Conservation (phyloP, 768 basidiomycete genomes). For the Phylloporus scabripes region DNA sequence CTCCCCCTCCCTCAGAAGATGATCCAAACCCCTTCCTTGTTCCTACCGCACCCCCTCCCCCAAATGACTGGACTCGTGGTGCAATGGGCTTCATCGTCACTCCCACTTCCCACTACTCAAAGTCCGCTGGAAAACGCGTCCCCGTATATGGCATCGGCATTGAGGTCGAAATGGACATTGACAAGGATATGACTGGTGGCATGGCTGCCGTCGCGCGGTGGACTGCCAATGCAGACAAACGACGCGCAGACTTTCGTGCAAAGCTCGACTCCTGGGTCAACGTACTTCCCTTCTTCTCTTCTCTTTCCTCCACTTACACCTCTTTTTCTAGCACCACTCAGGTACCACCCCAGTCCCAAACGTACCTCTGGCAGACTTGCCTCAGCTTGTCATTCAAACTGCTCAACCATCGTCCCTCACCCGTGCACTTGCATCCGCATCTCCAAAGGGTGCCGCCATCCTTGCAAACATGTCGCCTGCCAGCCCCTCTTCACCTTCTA, state of each 20-base stretch:
- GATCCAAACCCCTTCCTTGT: conserved; percentile 72
- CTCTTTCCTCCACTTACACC: conserved; percentile 5
- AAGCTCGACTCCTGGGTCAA: conserved; percentile 64
- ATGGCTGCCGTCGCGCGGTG: conserved; percentile 88
- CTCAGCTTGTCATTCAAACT: conserved; percentile 42
- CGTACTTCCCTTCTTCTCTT: conserved; percentile 34
- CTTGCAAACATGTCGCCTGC: conserved; percentile 31
- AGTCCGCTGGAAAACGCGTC: conserved; percentile 56
- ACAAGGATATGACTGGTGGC: conserved; percentile 73
- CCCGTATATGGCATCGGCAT: conserved; percentile 84
- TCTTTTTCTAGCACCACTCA: conserved; percentile 44
- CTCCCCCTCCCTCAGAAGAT: conserved; percentile 28
- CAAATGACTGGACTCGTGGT: conserved; percentile 72
- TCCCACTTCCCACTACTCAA: conserved; percentile 69
- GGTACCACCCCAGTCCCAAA: conserved; percentile 41
- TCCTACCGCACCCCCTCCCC: conserved; percentile 32
- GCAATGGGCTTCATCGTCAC: conserved; percentile 75
- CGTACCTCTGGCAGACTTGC: conserved; percentile 62
- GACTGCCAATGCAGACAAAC: conserved; percentile 64
- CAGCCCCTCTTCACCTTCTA: conserved; percentile 31
- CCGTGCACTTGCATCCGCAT: conserved; percentile 63
- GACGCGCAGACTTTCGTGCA: conserved; percentile 49
- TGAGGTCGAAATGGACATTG: conserved; percentile 80
- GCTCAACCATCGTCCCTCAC: conserved; percentile 64
- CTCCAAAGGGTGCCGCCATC: conserved; percentile 50